Percentiles rank a stretch among this genome's conserved stretches.
Conservation (phyloP, 352 stramenopile species). For the Phytophthora pisi region DNA sequence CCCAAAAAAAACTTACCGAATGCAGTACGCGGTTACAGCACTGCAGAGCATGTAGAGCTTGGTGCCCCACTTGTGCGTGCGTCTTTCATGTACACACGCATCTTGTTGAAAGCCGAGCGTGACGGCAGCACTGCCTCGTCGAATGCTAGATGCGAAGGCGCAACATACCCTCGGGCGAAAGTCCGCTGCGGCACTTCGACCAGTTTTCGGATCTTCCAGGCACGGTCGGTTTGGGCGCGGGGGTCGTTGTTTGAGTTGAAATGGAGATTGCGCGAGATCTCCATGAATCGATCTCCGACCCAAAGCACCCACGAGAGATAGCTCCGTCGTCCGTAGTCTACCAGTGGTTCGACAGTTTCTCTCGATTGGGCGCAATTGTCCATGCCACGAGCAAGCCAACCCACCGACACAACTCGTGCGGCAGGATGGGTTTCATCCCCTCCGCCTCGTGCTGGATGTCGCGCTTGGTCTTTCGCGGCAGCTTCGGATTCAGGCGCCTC, state of each 20-base stretch:
- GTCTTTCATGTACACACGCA: neutral
- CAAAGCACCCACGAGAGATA: neutral
- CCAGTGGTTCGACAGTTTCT: neutral
- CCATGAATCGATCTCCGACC: neutral
- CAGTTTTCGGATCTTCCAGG: neutral
- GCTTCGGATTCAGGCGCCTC: neutral
- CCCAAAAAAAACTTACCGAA: neutral
- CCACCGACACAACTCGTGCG: neutral
- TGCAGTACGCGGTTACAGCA: neutral
- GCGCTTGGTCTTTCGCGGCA: neutral
- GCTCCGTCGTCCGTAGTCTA: too few species aligned
- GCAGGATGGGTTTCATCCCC: neutral
- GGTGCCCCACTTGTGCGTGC: neutral
- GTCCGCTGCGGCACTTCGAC: neutral
- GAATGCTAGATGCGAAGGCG: slow-evolving; percentile 13
- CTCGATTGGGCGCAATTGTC: neutral
- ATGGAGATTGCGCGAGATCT: neutral
- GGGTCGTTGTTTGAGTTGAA: neutral
- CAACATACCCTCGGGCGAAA: neutral
- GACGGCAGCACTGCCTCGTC: slow-evolving; percentile 25
- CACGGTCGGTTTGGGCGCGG: neutral
- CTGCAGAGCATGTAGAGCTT: neutral
- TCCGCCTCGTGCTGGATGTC: neutral
- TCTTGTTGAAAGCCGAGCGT: neutral
- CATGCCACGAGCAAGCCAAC: neutral